Conservation (phyloP, 192 early-diverging fungal genomes). For the Gaertneriomyces sp. region DNA sequence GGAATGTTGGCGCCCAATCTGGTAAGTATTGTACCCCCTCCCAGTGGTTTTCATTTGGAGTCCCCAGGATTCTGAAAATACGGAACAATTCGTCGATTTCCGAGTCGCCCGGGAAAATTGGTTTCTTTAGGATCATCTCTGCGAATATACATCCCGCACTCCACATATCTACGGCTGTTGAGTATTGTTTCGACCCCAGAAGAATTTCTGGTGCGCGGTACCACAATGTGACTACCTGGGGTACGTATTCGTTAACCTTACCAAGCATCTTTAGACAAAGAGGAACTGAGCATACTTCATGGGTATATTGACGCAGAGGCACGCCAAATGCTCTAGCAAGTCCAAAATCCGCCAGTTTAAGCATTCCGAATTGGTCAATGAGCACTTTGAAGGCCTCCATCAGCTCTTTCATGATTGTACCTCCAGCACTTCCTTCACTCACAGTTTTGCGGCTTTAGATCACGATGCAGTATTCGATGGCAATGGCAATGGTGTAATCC, state of each 20-base stretch:
- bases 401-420: too few species aligned
- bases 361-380: slow-evolving; percentile 78
- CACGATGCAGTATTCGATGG: slow-evolving; percentile 88
- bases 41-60: slow-evolving; percentile 76
- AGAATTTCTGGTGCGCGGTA: slow-evolving; percentile 95
- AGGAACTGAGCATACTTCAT: slow-evolving; percentile 59
- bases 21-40: slow-evolving; percentile 68
- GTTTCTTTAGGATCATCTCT: slow-evolving; percentile 76
- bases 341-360: slow-evolving; percentile 96
- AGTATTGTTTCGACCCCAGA: slow-evolving; percentile 85
- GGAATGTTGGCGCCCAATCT: slow-evolving; percentile 79
- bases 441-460: slow-evolving; percentile 96
- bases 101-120: slow-evolving; percentile 84
- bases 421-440: neutral
- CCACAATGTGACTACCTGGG: slow-evolving; percentile 85
- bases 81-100: slow-evolving; percentile 91
- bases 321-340: slow-evolving; percentile 89
- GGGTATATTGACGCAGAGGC: slow-evolving; percentile 89
- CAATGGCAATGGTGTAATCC: slow-evolving; percentile 89
- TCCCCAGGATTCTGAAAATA: slow-evolving; percentile 77
- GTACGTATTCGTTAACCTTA: too few species aligned
- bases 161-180: slow-evolving; percentile 96
- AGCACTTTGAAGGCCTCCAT: slow-evolving; percentile 51
- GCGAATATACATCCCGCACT: slow-evolving; percentile 96
- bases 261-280: too few species aligned